These are phyloP conservation scores for Pseudozyma hubeiensis DNA, from an alignment of 1,284 basidiomycete genomes.

Conservation along the genomic window DNA sequence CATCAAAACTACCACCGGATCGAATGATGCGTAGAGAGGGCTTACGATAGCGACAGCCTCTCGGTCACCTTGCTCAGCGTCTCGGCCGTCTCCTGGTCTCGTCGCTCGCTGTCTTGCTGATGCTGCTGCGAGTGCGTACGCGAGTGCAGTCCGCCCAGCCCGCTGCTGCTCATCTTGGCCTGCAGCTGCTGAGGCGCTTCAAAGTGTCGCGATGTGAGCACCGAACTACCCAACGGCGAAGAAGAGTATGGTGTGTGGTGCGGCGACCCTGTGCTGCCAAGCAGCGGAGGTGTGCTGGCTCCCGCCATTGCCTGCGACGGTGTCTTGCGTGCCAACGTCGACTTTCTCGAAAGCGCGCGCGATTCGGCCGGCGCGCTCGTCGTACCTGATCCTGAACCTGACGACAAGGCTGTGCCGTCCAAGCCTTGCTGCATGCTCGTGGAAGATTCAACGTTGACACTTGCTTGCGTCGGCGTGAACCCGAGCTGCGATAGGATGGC, in stretches of 20 bases:
- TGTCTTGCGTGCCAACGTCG: conserved; percentile 33
- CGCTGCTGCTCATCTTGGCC: conserved; percentile 5
- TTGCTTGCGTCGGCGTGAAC: conserved; percentile 43
- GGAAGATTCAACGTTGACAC: conserved; percentile 6
- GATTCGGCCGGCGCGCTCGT: conserved; percentile 34
- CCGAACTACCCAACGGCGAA: conserved; percentile 39
- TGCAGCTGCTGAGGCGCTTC: conserved; percentile 26
- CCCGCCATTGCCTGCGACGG: conserved; percentile 20
- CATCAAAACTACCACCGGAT: too few relatives aligned
- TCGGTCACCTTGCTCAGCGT: conserved; percentile 43
- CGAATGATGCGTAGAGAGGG: background rate
- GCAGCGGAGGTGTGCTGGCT: conserved; percentile 24
- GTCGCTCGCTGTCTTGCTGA: conserved; percentile 19
- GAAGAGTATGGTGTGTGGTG: conserved; percentile 44
- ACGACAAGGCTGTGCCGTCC: conserved; percentile 8
- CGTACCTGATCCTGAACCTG: conserved; percentile 25
- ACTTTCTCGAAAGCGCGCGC: conserved; percentile 42
- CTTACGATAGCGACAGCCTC: conserved; percentile 33
- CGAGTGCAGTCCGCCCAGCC: conserved; percentile 11
- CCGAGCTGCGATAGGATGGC: conserved; percentile 52
- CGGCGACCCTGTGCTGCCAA: conserved; percentile 18
- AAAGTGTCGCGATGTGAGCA: conserved; percentile 33
- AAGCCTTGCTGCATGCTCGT: conserved; percentile 2
- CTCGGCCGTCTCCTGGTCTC: conserved; percentile 39
- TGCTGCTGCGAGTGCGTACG: conserved; percentile 14